Percentiles rank a stretch among this genome's conserved stretches.
Conservation (phyloP, 2,329 filamentous ascomycete genomes). For the Fusarium citri region DNA sequence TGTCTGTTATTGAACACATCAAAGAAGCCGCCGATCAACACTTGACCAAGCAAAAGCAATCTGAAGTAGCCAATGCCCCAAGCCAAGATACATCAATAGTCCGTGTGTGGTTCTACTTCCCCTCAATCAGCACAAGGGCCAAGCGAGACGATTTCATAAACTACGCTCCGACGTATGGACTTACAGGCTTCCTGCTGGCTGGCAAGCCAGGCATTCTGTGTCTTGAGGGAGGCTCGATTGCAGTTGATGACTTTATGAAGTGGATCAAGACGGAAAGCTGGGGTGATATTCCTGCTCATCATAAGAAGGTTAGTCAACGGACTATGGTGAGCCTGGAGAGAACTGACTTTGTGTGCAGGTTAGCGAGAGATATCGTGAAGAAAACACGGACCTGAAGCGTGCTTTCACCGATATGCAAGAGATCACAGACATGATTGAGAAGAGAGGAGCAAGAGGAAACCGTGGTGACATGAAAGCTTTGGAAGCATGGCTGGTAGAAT, state of each 20-base stretch:
- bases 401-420: constrained; percentile 68
- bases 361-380: constrained; percentile 64
- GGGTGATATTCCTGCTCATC: constrained; percentile 70
- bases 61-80: not conserved
- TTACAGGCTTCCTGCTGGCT: constrained; percentile 70
- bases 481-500: constrained; percentile 60
- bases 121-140: constrained; percentile 68
- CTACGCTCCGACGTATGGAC: constrained; percentile 61
- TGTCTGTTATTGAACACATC: constrained; percentile 59
- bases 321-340: accelerated
- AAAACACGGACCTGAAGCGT: constrained; percentile 45
- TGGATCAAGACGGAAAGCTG: constrained; percentile 73
- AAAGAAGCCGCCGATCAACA: constrained; percentile 51
- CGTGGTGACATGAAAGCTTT: constrained; percentile 65
- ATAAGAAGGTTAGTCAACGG: constrained; percentile 62
- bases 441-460: constrained; percentile 61
- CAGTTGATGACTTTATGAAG: constrained; percentile 69
- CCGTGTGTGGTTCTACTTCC: constrained; percentile 73
- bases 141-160: constrained; percentile 69
- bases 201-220: constrained; percentile 69
- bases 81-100: constrained; percentile 50
- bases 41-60: constrained; percentile 39
- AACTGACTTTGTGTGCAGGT: constrained; percentile 42
- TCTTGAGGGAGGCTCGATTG: constrained; percentile 59
- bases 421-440: constrained; percentile 63